These are phyloP conservation scores for Cercospora berteroae DNA, from an alignment of 2,329 filamentous ascomycete genomes.

Conservation along the genomic window DNA sequence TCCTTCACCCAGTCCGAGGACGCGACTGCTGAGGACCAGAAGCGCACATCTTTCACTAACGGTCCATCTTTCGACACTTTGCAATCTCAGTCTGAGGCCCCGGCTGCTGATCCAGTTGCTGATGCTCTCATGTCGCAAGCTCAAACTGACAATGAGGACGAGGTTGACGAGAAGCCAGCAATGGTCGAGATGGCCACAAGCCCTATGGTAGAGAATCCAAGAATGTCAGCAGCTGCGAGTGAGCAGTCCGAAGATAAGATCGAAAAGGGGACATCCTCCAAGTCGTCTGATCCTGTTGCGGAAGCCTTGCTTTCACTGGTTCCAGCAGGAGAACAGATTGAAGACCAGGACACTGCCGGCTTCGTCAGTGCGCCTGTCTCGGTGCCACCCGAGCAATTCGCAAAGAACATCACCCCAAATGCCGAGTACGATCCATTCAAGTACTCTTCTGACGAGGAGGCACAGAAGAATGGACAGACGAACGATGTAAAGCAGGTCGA, in stretches of 20 bases:
- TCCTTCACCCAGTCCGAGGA: neutral
- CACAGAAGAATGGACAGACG: neutral
- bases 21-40: neutral
- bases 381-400: neutral
- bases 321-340: conserved; percentile 4
- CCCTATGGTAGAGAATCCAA: conserved; percentile 6
- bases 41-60: neutral
- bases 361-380: conserved; percentile 6
- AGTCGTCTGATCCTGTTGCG: neutral
- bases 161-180: neutral
- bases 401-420: neutral
- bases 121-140: conserved; percentile 10
- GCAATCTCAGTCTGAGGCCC: conserved; percentile 5
- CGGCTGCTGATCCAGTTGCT: conserved; percentile 4
- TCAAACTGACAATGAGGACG: neutral
- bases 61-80: conserved; percentile 4
- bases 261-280: neutral
- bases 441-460: neutral
- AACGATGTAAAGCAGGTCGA: neutral
- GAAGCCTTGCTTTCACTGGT: conserved; percentile 2
- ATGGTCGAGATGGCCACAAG: conserved; percentile 1
- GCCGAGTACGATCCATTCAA: conserved; percentile 11
- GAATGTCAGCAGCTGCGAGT: conserved; percentile 1
- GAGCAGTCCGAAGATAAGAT: neutral
- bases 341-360: conserved; percentile 4